Evolutionary conservation across 176 grass and related monocot genomes (phyloP).

Genomic region (Zizania latifolia): DNA sequence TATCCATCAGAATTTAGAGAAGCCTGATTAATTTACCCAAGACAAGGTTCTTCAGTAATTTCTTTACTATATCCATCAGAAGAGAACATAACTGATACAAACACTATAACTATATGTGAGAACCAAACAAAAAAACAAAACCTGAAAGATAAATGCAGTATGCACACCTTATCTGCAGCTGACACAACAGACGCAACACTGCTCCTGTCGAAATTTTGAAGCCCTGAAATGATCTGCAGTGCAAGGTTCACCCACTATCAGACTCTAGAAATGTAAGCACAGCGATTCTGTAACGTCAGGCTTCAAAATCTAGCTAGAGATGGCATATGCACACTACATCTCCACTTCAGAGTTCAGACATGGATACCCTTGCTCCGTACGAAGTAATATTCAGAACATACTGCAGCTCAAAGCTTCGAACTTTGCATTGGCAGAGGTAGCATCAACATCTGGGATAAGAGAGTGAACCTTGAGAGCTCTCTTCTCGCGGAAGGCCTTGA

Average conservation of each 20-base stretch:
- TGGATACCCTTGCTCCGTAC: background rate
- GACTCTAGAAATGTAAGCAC: background rate
- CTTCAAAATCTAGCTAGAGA: slow-evolving; percentile 15
- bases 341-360: slow-evolving; percentile 13
- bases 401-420: background rate
- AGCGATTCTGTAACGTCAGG: background rate
- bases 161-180: slow-evolving; percentile 78
- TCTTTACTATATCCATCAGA: background rate
- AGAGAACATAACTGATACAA: background rate
- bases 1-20: background rate
- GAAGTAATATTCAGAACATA: slow-evolving; percentile 4
- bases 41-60: background rate
- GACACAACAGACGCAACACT: slow-evolving; percentile 84
- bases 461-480: slow-evolving; percentile 72
- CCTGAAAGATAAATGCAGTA: background rate
- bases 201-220: slow-evolving; percentile 71
- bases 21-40: background rate
- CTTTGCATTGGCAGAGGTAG: background rate
- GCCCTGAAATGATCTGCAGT: slow-evolving; percentile 85
- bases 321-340: background rate
- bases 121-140: background rate
- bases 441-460: background rate
- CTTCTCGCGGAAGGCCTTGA: slow-evolving; percentile 55
- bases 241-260: slow-evolving; percentile 4
- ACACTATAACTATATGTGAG: background rate